Evolutionary conservation across 2,329 filamentous ascomycete species (phyloP).

Genomic region (Didymella exigua): DNA sequence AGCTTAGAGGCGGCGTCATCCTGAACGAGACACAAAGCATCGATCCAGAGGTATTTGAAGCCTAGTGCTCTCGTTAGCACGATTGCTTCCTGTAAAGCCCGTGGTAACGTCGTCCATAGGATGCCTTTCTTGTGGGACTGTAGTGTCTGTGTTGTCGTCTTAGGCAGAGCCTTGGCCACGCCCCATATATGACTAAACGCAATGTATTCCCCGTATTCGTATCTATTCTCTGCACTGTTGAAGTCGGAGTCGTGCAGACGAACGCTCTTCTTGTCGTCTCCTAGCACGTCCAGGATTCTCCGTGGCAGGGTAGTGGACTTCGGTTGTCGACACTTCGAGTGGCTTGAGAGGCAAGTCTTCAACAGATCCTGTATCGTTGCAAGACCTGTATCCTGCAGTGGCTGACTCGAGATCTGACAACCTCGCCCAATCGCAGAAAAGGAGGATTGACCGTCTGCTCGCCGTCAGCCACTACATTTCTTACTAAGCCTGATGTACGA

Average conservation of each 20-base stretch:
- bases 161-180: constrained; percentile 31
- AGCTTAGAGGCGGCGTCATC: constrained; percentile 37
- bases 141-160: constrained; percentile 38
- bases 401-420: constrained; percentile 36
- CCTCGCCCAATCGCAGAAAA: constrained; percentile 46
- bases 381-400: constrained; percentile 37
- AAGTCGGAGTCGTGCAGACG: constrained; percentile 38
- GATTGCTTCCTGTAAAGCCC: constrained; percentile 45
- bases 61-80: constrained; percentile 44
- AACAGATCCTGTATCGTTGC: constrained; percentile 36
- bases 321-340: constrained; percentile 36
- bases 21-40: constrained; percentile 43
- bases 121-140: constrained; percentile 37
- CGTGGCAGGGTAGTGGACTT: constrained; percentile 35
- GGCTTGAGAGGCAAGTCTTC: constrained; percentile 37
- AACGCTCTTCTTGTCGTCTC: constrained; percentile 38
- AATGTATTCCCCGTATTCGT: constrained; percentile 42
- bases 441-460: constrained; percentile 39
- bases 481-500: constrained; percentile 13
- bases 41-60: constrained; percentile 47
- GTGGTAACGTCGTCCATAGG: constrained; percentile 37
- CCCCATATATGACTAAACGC: constrained; percentile 45
- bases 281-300: constrained; percentile 39
- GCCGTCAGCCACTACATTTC: constrained; percentile 23
- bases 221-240: constrained; percentile 30